Evolutionary conservation across 2,329 filamentous ascomycete genomes (phyloP).

Genomic region (Chrysoporthe deuterocubensis): DNA sequence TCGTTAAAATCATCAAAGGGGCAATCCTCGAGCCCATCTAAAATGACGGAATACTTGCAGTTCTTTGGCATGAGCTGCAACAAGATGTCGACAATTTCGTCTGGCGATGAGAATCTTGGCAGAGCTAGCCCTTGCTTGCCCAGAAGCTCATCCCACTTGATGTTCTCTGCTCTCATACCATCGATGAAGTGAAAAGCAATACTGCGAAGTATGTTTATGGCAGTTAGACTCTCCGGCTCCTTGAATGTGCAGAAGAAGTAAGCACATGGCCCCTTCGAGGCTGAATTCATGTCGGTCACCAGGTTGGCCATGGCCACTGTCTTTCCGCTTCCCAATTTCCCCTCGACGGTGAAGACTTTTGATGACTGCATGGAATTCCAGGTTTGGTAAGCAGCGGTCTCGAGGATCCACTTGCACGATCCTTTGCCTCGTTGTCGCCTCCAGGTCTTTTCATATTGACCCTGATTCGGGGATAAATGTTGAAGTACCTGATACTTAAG

Average conservation of each 20-base stretch:
- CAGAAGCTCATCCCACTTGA: background rate
- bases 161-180: background rate
- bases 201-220: constrained; percentile 8
- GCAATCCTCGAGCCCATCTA: constrained; percentile 6
- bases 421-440: constrained; percentile 28
- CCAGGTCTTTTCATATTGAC: constrained; percentile 18
- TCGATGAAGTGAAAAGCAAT: constrained; percentile 14
- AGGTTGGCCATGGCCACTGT: constrained; percentile 23
- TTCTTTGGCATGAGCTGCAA: background rate
- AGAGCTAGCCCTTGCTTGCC: background rate
- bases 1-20: background rate
- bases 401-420: constrained; percentile 24
- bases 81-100: constrained; percentile 9
- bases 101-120: background rate
- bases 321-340: constrained; percentile 21
- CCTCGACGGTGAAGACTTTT: background rate
- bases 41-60: background rate
- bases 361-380: constrained; percentile 11
- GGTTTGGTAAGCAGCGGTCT: background rate
- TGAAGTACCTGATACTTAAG: background rate
- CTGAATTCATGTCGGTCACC: background rate
- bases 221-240: constrained; percentile 3
- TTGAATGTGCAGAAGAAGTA: constrained; percentile 14
- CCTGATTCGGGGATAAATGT: constrained; percentile 18
- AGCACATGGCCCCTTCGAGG: constrained; percentile 1